Evolutionary conservation across 2,329 filamentous ascomycete genomes (phyloP), one percentile per base, ranked within the genome.

Genomic region (Sarocladiaceae sp.): DNA sequence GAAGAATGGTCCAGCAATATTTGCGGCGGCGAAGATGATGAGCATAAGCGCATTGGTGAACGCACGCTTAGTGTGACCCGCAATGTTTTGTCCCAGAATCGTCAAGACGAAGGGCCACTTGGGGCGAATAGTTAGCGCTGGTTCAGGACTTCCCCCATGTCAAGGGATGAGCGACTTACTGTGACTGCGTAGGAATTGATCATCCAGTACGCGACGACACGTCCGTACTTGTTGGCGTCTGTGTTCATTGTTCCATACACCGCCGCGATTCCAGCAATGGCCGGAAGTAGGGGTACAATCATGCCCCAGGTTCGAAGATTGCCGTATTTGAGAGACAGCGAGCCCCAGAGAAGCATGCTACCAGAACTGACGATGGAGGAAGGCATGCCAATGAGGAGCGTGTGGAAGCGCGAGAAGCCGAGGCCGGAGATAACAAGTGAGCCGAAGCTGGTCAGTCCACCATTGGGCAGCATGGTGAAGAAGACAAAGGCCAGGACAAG

Each of bases 161-260:
- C 29, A 8, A 33, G 29, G 29, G 10, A 17, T 12, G 25, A 15
- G 4, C 4, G 52, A 52, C 54, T 55, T 35, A 62, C 60, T 26
- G 60, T 61, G n/a, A 61, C 59, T 18, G 60, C 57, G 28, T 62
- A 62, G 7, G 60, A 61, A 50, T 61, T 62, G 51, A 62, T 58
- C 2, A 61, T 51, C 56, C 58, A 58, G 40, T 58, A 59, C 13
- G 57, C 58, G 22, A 58, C 50, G 7, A 57, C 58, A 11, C 58
- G 53, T 7, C 58, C 57, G 26, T 59, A 59, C 36, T 59, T 59
- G 44, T 60, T 62, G 12, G 59, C 59, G 15, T 47, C 57, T 13
- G 60, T 59, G 42, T 59, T 50, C 52, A 60, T 59, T 2, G 60
- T 62, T 11, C 47, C 58, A 33, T 62, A 62, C 10, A 62, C 56